Evolutionary conservation across 192 early-diverging fungal genomes (phyloP), one percentile per base, ranked within the genome.

Genomic region (Funneliformis mosseae): DNA sequence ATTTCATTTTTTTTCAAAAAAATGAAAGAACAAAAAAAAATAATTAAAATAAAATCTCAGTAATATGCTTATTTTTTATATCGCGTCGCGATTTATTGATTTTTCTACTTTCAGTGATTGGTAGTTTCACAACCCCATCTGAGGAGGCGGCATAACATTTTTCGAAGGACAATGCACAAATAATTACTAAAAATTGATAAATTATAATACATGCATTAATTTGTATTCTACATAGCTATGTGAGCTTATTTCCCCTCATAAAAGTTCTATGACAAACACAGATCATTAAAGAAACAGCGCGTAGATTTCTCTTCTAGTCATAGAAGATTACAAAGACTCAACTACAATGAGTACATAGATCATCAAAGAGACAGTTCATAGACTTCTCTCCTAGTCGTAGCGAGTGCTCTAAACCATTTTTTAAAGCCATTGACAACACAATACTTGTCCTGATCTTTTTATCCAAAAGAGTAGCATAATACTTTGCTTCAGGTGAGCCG

Each of bases 341-440:
- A 73, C 71, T n/a, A 69, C 68, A 28, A 39, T 33, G 18, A 69
- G 39, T 41, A 72, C 70, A 23, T 45, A 72, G 39, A 12, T 72
- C 45, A 72, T 72, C 70, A 48, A 42, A 72, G 70, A 42, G 39
- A 45, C 11, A 14, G 16, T 41, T 25, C 42, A 41, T 45, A 72
- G 70, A 72, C 39, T 41, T 72, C 0, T 42, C 39, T 42, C 18
- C 12, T 72, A n/a, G 16, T 46, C 1, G 39, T 46, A 4, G 70
- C 14, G 38, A 21, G 39, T 72, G 18, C 21, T 72, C 70, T 8
- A 48, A 48, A 72, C 70, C 21, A 21, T 21, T 46, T 9, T 42
- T 21, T 48, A 23, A 45, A 33, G 12, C 1, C 63, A 9, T 23
- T 9, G 28, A 23, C 2, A 66, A 66, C 23, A 23, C 0, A 5